These are phyloP conservation scores for Houttuynia cordata DNA, from an alignment of 164 flowering plant species.

Conservation along the genomic window DNA sequence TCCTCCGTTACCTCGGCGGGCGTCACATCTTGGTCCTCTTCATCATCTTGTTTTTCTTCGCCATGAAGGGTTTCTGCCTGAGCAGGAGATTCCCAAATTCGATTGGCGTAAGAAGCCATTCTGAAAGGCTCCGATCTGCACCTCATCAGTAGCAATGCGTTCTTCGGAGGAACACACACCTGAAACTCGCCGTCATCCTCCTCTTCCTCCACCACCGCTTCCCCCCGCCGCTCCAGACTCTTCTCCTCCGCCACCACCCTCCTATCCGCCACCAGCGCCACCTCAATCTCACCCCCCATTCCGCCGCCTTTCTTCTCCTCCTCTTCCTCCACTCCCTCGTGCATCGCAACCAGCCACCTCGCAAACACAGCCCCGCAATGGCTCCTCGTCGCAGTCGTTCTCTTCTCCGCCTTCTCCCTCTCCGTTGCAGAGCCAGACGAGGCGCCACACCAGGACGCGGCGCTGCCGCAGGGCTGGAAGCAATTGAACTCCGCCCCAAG, in stretches of 20 bases:
- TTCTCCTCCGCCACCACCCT: conserved; percentile 1
- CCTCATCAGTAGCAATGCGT: conserved; percentile 84
- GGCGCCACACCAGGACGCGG: conserved; percentile 32
- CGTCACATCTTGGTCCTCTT: conserved; percentile 9
- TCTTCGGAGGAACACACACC: conserved; percentile 54
- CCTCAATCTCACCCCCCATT: neutral
- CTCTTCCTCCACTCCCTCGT: conserved; percentile 34
- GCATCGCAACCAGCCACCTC: conserved; percentile 56
- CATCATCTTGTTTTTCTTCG: conserved; percentile 19
- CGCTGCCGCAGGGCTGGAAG: conserved; percentile 43
- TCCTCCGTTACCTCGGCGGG: conserved; percentile 4
- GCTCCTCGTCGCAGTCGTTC: conserved; percentile 4
- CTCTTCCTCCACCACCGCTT: conserved; percentile 1
- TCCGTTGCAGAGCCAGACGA: conserved; percentile 8
- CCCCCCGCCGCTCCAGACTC: conserved; percentile 2
- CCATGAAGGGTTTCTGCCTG: conserved; percentile 16
- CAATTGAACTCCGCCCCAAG: conserved; percentile 71
- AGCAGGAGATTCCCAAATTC: conserved; percentile 51
- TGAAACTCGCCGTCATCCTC: neutral
- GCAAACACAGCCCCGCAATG: conserved; percentile 58
- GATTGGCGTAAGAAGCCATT: conserved; percentile 59
- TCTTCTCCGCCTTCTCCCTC: conserved; percentile 14
- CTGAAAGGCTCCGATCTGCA: conserved; percentile 86
- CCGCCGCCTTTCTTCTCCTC: conserved; percentile 31
- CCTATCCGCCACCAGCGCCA: conserved; percentile 5